Evolutionary conservation across 257 asterid species (phyloP).

Genomic region (Leonotis leonurus): DNA sequence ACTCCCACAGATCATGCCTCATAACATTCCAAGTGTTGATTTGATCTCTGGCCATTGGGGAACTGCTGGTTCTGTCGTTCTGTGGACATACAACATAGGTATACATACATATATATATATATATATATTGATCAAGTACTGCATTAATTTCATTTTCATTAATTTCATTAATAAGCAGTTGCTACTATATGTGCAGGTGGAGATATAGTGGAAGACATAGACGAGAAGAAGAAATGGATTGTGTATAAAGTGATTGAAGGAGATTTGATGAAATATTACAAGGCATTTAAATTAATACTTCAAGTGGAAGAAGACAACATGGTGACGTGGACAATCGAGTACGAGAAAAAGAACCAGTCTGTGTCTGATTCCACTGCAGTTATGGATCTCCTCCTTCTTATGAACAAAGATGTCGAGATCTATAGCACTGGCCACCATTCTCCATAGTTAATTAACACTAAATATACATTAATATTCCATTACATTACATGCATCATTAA

Average conservation of each 20-base stretch:
- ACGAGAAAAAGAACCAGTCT: conserved; percentile 17
- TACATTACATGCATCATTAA: too few relatives aligned
- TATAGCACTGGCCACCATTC: too few relatives aligned
- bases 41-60: neutral
- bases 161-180: too few relatives aligned
- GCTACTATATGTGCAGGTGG: neutral
- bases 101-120: neutral
- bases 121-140: too few relatives aligned
- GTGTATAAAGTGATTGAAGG: conserved; percentile 8
- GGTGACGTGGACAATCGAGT: conserved; percentile 22
- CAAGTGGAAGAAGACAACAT: neutral
- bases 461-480: too few relatives aligned
- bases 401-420: neutral
- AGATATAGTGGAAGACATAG: conserved; percentile 1
- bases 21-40: neutral
- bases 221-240: conserved; percentile 13
- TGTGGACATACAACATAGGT: neutral
- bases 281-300: neutral
- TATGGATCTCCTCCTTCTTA: neutral
- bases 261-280: conserved; percentile 7
- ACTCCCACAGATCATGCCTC: neutral
- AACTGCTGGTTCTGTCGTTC: neutral
- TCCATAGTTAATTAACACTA: too few relatives aligned
- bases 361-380: conserved; percentile 9
- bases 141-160: too few relatives aligned